Conservation (phyloP, 768 basidiomycete species). For the Tylopilus cervinicoccineus region DNA sequence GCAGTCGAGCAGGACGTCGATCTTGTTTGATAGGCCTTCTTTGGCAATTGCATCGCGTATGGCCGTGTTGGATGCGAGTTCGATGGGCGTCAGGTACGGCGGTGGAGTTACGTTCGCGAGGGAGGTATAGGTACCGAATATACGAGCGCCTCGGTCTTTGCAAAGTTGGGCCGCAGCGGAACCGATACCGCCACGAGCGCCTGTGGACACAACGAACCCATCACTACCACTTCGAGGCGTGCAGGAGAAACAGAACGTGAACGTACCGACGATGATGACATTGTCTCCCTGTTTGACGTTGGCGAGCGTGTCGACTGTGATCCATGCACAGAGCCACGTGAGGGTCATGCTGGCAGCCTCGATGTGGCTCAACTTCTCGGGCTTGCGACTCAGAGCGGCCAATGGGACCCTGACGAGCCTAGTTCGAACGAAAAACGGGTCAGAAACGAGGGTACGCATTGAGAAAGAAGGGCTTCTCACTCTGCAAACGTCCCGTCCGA, state of each 20-base stretch:
- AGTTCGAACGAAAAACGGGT: not conserved
- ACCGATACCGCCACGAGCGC: constrained; percentile 34
- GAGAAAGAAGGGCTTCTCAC: constrained; percentile 12
- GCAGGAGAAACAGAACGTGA: not conserved
- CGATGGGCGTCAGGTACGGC: constrained; percentile 30
- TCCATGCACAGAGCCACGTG: constrained; percentile 35
- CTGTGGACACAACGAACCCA: constrained; percentile 8
- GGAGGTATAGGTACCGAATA: constrained; percentile 35
- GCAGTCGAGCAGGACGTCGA: constrained; percentile 33
- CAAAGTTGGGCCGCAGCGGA: constrained; percentile 33
- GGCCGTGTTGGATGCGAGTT: constrained; percentile 27
- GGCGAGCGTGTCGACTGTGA: constrained; percentile 33
- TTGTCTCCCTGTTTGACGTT: constrained; percentile 31
- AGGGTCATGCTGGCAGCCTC: constrained; percentile 33
- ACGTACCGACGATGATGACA: constrained; percentile 30
- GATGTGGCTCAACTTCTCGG: constrained; percentile 20
- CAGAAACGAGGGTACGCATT: not conserved
- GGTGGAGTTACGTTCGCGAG: constrained; percentile 23
- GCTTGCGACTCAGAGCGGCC: constrained; percentile 29
- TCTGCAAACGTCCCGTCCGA: constrained; percentile 34
- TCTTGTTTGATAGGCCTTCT: constrained; percentile 26
- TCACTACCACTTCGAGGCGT: not conserved
- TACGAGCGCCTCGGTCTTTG: constrained; percentile 27
- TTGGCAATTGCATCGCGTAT: constrained; percentile 29
- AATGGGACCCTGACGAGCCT: constrained; percentile 31